These are phyloP conservation scores for Mychonastes homosphaera DNA, from an alignment of 139 green algal genomes.

Conservation along the genomic window DNA sequence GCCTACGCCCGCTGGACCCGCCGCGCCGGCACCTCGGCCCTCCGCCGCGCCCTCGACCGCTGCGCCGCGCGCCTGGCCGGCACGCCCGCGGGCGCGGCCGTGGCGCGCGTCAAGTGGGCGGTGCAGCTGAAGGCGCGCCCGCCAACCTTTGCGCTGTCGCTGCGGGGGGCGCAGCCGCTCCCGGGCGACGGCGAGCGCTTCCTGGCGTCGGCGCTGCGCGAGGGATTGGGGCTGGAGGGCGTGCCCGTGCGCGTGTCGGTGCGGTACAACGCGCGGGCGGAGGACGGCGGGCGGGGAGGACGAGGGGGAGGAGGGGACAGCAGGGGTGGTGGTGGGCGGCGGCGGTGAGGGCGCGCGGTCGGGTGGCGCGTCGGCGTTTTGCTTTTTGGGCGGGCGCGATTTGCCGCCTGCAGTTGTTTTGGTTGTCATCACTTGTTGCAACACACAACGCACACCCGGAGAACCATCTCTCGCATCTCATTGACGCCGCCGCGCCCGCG, in stretches of 20 bases:
- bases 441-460: no score
- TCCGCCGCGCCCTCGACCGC: constrained; percentile 27
- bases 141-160: constrained; percentile 61
- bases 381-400: no score
- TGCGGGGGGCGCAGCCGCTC: constrained; percentile 27
- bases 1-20: background rate
- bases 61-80: constrained; percentile 17
- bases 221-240: constrained; percentile 33
- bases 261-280: no score
- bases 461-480: no score
- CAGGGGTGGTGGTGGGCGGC: no score
- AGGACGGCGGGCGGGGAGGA: no score
- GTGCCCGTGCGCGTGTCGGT: constrained; percentile 45
- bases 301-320: no score
- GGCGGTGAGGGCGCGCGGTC: no score
- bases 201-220: constrained; percentile 32
- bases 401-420: no score
- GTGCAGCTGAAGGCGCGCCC: constrained; percentile 54
- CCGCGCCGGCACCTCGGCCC: constrained; percentile 26
- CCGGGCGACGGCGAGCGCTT: constrained; percentile 23
- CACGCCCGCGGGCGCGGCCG: constrained; percentile 21
- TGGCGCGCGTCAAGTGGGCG: constrained; percentile 41
- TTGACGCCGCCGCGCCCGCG: no score
- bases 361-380: no score
- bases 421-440: no score